phyloP scores from a whole-genome alignment of 2,329 filamentous ascomycete genomes.

The Alternaria hordeiaustralica region DNA sequence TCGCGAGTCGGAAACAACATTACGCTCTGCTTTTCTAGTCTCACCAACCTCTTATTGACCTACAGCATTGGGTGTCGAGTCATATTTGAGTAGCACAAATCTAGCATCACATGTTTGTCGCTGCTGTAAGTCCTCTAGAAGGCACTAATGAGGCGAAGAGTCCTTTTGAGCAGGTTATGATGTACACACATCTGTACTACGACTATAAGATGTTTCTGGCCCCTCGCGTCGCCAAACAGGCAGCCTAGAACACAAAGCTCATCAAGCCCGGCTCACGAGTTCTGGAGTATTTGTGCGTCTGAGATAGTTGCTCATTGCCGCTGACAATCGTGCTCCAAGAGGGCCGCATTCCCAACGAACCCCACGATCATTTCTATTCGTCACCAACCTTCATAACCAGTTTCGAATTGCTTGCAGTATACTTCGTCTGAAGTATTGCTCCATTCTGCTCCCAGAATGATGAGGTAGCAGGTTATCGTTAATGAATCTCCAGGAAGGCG shows the following conservation, averaged over 20 bases:
- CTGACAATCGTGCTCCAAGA: background rate
- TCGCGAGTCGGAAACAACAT: background rate
- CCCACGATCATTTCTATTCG: background rate
- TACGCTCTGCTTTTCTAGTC: background rate
- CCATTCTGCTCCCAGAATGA: background rate
- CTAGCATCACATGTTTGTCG: background rate
- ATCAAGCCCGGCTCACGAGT: background rate
- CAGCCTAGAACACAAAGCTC: background rate
- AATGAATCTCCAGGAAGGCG: background rate
- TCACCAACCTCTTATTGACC: background rate
- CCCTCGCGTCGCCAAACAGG: constrained; percentile 15
- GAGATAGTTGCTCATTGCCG: background rate
- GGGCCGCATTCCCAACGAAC: background rate
- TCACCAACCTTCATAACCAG: background rate
- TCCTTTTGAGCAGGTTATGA: background rate
- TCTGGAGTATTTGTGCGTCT: background rate
- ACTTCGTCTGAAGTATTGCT: background rate
- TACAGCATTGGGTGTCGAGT: background rate
- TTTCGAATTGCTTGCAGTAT: background rate
- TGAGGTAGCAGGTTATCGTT: background rate
- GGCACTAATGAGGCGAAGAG: background rate
- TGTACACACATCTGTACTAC: constrained; percentile 43
- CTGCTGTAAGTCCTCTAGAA: background rate
- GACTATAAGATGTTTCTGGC: constrained; percentile 54
- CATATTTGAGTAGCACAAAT: background rate